Evolutionary conservation across 768 basidiomycete species (phyloP).

Genomic region (Clitopilus hobsonii): DNA sequence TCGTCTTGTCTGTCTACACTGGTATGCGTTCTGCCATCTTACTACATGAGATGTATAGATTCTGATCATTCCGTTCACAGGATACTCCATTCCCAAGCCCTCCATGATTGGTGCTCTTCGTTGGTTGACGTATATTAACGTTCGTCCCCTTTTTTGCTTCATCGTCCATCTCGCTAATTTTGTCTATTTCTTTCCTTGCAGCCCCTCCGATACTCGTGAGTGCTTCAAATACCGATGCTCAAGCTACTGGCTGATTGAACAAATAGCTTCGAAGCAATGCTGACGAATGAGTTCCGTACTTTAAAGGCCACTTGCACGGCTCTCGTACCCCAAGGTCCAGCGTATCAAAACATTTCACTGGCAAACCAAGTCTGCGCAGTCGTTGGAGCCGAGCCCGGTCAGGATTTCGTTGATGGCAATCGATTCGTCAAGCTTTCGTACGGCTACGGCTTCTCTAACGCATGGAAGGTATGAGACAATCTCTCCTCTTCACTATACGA

Average conservation of each 20-base stretch:
- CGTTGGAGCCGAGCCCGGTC: slow-evolving; percentile 60
- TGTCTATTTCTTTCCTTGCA: too few relatives aligned
- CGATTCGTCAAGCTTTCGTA: slow-evolving; percentile 43
- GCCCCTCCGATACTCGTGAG: slow-evolving; percentile 40
- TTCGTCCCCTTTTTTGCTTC: slow-evolving; percentile 18
- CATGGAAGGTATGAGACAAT: slow-evolving; percentile 15
- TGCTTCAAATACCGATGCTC: slow-evolving; percentile 5
- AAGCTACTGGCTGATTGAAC: not conserved
- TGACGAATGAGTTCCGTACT: slow-evolving; percentile 80
- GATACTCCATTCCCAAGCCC: slow-evolving; percentile 55
- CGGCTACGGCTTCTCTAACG: slow-evolving; percentile 33
- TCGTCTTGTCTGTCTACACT: slow-evolving; percentile 49
- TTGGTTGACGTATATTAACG: slow-evolving; percentile 67
- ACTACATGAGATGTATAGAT: not conserved
- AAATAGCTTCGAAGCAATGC: slow-evolving; percentile 65
- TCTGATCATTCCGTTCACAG: slow-evolving; percentile 17
- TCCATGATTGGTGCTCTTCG: slow-evolving; percentile 64
- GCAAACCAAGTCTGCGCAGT: slow-evolving; percentile 75
- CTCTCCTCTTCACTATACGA: not conserved
- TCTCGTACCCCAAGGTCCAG: slow-evolving; percentile 58
- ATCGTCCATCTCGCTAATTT: too few relatives aligned
- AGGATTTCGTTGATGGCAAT: slow-evolving; percentile 54
- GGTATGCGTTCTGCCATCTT: slow-evolving; percentile 24
- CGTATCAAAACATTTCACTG: slow-evolving; percentile 51
- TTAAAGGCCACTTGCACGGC: slow-evolving; percentile 55